Evolutionary conservation across 352 stramenopile genomes (phyloP).

Genomic region (Pythium oligandrum): DNA sequence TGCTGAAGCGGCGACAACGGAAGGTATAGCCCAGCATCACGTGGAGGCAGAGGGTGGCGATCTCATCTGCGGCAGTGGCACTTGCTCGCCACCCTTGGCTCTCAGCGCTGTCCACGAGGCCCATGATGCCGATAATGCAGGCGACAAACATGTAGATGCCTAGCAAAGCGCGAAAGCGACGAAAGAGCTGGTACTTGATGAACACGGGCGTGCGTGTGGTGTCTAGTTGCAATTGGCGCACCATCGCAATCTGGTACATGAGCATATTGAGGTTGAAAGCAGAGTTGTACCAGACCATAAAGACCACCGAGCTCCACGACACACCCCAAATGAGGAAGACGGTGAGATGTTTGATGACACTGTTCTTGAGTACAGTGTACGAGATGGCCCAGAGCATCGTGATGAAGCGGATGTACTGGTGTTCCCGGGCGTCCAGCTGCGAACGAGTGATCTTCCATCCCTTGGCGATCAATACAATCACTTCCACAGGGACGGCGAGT

Average conservation of each 20-base stretch:
- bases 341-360: slow-evolving; percentile 32
- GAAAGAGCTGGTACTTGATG: slow-evolving; percentile 64
- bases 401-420: slow-evolving; percentile 56
- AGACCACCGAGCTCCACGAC: slow-evolving; percentile 48
- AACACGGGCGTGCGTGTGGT: slow-evolving; percentile 45
- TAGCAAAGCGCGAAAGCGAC: slow-evolving; percentile 38
- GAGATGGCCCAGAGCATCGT: slow-evolving; percentile 45
- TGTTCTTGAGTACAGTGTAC: slow-evolving; percentile 35
- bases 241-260: slow-evolving; percentile 56
- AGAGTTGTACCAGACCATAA: slow-evolving; percentile 70
- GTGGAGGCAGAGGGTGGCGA: slow-evolving; percentile 38
- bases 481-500: slow-evolving; percentile 40
- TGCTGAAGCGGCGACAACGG: slow-evolving; percentile 48
- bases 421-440: slow-evolving; percentile 33
- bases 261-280: slow-evolving; percentile 71
- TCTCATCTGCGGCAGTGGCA: slow-evolving; percentile 30
- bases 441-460: slow-evolving; percentile 67
- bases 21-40: slow-evolving; percentile 49
- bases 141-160: slow-evolving; percentile 50
- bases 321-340: slow-evolving; percentile 51
- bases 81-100: slow-evolving; percentile 31
- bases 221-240: slow-evolving; percentile 47
- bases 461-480: slow-evolving; percentile 55
- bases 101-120: slow-evolving; percentile 34
- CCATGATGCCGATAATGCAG: slow-evolving; percentile 36